phyloP scores from a whole-genome alignment of 2,329 filamentous ascomycete genomes.

The Aspergillus quadrilineatus region DNA sequence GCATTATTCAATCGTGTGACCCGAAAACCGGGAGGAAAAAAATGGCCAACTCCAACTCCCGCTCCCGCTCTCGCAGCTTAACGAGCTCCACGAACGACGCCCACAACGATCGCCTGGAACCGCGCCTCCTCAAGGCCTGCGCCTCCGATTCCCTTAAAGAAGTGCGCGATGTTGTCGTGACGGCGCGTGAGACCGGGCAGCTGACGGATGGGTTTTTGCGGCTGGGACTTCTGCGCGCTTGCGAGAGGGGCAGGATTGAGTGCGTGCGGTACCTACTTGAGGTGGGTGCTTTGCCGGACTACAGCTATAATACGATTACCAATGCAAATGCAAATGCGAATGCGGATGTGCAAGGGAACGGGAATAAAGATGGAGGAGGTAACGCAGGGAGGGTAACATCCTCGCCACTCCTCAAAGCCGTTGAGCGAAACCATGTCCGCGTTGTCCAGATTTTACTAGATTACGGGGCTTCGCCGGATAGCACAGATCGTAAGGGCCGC shows the following conservation, averaged over 20 bases:
- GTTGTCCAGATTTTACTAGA: constrained; percentile 45
- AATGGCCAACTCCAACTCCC: constrained; percentile 17
- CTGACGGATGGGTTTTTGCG: constrained; percentile 40
- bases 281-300: constrained; percentile 39
- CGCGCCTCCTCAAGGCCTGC: constrained; percentile 42
- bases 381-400: constrained; percentile 10
- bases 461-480: constrained; percentile 32
- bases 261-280: constrained; percentile 38
- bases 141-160: constrained; percentile 38
- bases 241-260: constrained; percentile 37
- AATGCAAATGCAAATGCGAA: too few species aligned
- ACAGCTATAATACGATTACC: background rate
- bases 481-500: constrained; percentile 47
- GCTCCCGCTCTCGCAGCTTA: constrained; percentile 30
- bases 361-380: background rate
- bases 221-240: constrained; percentile 42
- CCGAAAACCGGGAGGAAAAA: background rate
- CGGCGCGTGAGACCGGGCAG: constrained; percentile 37
- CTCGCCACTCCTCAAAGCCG: constrained; percentile 40
- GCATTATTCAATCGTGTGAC: too few species aligned
- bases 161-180: constrained; percentile 32
- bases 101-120: constrained; percentile 37
- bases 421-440: constrained; percentile 41
- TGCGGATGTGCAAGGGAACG: background rate
- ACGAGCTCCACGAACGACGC: constrained; percentile 30